Base-by-base conservation (phyloP, 306 rosid species). In the Astragalus glycyphyllos region DNA sequence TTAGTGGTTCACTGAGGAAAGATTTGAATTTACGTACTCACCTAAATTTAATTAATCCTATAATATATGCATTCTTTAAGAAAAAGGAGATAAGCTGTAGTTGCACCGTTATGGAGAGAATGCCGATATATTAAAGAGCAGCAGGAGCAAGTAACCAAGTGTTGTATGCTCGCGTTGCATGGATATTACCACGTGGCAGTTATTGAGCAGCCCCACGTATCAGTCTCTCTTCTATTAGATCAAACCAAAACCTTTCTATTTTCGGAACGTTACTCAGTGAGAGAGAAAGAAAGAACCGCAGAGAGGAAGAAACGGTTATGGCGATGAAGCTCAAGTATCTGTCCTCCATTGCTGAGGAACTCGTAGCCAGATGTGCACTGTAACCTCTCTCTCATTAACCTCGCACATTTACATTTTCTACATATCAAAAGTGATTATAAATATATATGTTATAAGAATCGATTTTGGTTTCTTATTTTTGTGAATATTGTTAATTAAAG, bases 281-380 rank as follows among this genome's bases (percentile, higher is more conserved):
- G 23, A 32, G 11, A 73, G 8, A 12, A 11, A 80, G 79, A 74
- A n/a, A 44, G 53, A 23, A 49, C 15, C 13, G 42, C 14, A 26
- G 46, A 2, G 64, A 41, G 12, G 17, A 35, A 55, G 68, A 69
- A 65, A 78, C 69, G 67, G 71, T 67, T 71, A 83, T 79, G 81
- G 81, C 75, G 59, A 72, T 59, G 66, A 83, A 83, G 72, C 82
- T 79, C 58, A 83, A 79, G 71, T 79, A 83, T 50, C 82, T 83
- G 4, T 83, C 86, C 47, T 83, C 86, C 68, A 67, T 61, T 61
- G 81, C 79, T 5, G 74, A 83, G 53, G 84, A 79, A 8, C 68
- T 79, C 6, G 65, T 79, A 38, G 58, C 34, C 2, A 79, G 77
- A 83, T 83, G 86, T 65, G 57, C 86, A 41, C 67, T 14, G 86